Base-by-base conservation (phyloP, 148 eudicot genomes). In the Vaccinium macrocarpon region DNA sequence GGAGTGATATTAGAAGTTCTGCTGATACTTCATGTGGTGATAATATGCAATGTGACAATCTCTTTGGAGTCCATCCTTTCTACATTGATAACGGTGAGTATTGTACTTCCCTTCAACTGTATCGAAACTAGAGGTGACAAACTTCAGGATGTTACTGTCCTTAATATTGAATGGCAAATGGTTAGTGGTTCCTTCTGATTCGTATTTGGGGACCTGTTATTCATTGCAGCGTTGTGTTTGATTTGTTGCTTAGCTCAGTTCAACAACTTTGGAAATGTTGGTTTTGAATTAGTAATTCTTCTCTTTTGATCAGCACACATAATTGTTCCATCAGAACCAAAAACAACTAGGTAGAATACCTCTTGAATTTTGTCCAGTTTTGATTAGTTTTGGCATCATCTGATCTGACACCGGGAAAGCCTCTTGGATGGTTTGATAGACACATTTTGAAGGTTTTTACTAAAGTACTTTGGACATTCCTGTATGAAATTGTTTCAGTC, bases 11-110 rank as follows among this genome's bases (percentile, higher is more conserved):
- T 81, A 84, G 61, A 46, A 70, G 46, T 49, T 85, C 84, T 61
- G 68, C 68, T 4, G 89, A 68, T 83, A 35, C 4, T 81, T 76
- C 83, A 59, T 70, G 84, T 49, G 79, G 76, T 19, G 87, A 79
- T 68, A 89, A 81, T 49, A 92, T 89, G 95, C 91, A 88, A 53
- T 86, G 90, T 79, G 95, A 91, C 88, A 86, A 86, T 83, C 80
- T 85, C 59, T 97, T 95, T 88, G 99, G 98, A 18, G 85, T 97
- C 82, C 90, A 91, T 86, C 99, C 99, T 61, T 97, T 97, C 89
- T 95, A 91, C 82, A 95, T 97, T 79, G 86, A 90, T 83, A 92
- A 87, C 89, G 98, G 98, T 93, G 89, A 78, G 46, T 48, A 76
- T 72, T 78, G 27, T 62, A 11, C 29, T 27, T 48, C n/a, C 18